Percentiles rank a stretch among this genome's conserved stretches.
Evolutionary conservation across 305 asterid species (phyloP).

Genomic region (Ajuga reptans): DNA sequence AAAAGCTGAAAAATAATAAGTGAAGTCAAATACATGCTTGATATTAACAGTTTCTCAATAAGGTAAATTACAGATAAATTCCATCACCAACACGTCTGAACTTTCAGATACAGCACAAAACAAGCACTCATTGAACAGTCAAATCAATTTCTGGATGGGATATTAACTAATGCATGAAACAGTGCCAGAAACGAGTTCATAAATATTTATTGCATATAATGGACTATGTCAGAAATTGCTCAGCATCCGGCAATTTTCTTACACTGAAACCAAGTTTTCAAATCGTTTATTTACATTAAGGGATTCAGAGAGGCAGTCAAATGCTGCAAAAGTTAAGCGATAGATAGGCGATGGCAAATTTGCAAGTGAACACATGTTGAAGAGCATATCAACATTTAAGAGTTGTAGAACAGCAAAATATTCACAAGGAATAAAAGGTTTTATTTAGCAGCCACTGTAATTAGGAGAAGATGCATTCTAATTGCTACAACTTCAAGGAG

Average conservation of each 20-base stretch:
- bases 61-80: neutral
- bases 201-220: neutral
- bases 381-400: neutral
- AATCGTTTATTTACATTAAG: neutral
- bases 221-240: neutral
- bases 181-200: neutral
- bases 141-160: neutral
- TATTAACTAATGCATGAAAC: no score
- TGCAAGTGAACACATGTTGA: neutral
- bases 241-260: neutral
- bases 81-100: neutral
- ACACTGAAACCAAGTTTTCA: neutral
- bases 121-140: neutral
- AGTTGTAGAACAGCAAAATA: neutral
- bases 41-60: neutral
- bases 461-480: neutral
- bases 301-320: neutral
- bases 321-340: neutral
- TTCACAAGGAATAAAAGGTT: neutral
- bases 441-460: neutral
- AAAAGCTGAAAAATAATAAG: neutral
- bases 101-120: neutral
- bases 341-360: neutral
- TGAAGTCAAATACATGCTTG: neutral
- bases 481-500: neutral